These are phyloP conservation scores for Thraustochytrium sp. DNA, from an alignment of 352 stramenopile genomes.

Conservation along the genomic window DNA sequence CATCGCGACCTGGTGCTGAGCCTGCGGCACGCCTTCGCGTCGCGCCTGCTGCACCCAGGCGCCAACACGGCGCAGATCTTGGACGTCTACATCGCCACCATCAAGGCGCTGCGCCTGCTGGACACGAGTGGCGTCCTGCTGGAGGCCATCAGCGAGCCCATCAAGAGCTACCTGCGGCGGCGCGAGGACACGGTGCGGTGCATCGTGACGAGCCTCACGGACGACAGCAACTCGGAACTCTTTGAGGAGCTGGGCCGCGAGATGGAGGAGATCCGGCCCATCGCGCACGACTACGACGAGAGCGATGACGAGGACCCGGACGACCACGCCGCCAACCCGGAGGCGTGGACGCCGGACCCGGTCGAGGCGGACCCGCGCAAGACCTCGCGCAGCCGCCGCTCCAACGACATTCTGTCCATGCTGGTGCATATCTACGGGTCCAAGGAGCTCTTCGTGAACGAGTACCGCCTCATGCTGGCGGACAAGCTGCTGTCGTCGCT, in stretches of 20 bases:
- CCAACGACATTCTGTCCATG: conserved; percentile 92
- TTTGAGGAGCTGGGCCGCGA: conserved; percentile 36
- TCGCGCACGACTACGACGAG: conserved; percentile 67
- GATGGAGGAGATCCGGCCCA: background rate
- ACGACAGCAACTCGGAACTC: conserved; percentile 54
- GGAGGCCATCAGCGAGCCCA: conserved; percentile 67
- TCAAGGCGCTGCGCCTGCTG: conserved; percentile 87
- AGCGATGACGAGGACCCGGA: conserved; percentile 78
- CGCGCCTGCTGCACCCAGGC: conserved; percentile 85
- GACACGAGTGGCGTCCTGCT: conserved; percentile 84
- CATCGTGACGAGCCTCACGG: conserved; percentile 86
- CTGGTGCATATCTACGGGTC: conserved; percentile 97
- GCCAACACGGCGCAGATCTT: conserved; percentile 92
- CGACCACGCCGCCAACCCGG: conserved; percentile 56
- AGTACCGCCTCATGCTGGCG: conserved; percentile 94
- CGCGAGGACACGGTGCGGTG: conserved; percentile 92
- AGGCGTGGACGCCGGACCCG: conserved; percentile 81
- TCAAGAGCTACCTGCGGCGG: conserved; percentile 80
- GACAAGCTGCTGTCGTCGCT: conserved; percentile 89
- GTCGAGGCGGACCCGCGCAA: conserved; percentile 74
- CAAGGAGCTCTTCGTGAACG: conserved; percentile 96
- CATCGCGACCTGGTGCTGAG: conserved; percentile 66
- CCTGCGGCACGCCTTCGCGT: conserved; percentile 68
- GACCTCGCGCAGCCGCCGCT: conserved; percentile 65
- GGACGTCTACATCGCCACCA: conserved; percentile 93